Percentiles rank a stretch among this genome's conserved stretches.
These are phyloP conservation scores for Leccinum uliginosum DNA, from an alignment of 768 basidiomycete genomes.

Conservation along the genomic window DNA sequence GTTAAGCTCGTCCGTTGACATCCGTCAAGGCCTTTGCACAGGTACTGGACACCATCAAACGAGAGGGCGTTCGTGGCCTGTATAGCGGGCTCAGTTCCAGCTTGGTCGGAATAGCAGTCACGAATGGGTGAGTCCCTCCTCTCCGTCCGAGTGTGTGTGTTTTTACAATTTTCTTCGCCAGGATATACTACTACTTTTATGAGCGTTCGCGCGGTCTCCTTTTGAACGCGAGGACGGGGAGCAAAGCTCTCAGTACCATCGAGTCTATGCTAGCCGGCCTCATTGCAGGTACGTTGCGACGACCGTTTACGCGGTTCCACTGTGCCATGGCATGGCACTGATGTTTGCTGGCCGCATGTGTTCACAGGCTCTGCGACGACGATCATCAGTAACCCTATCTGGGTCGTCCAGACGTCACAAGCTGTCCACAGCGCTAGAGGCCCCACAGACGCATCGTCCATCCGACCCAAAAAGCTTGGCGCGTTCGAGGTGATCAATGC, in stretches of 20 bases:
- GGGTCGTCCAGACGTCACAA: conserved; percentile 94
- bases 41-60: conserved; percentile 70
- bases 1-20: not conserved
- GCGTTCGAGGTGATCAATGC: conserved; percentile 61
- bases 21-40: conserved; percentile 53
- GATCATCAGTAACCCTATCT: conserved; percentile 88
- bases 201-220: conserved; percentile 62
- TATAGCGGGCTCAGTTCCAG: conserved; percentile 86
- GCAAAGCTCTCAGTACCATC: conserved; percentile 72
- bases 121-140: conserved; percentile 67
- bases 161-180: conserved; percentile 23
- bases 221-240: conserved; percentile 48
- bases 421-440: conserved; percentile 57
- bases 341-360: not conserved
- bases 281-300: conserved; percentile 59
- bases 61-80: conserved; percentile 79
- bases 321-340: not conserved
- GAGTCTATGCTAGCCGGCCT: conserved; percentile 89
- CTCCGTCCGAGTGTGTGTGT: not conserved
- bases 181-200: conserved; percentile 93
- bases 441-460: not conserved
- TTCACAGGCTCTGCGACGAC: conserved; percentile 79
- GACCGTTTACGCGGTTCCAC: not conserved
- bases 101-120: conserved; percentile 86
- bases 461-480: conserved; percentile 51